Percentiles rank a stretch among this genome's conserved stretches.
phyloP scores from a whole-genome alignment of 495 filamentous ascomycete genomes.

The Polyplosphaeria fusca region DNA sequence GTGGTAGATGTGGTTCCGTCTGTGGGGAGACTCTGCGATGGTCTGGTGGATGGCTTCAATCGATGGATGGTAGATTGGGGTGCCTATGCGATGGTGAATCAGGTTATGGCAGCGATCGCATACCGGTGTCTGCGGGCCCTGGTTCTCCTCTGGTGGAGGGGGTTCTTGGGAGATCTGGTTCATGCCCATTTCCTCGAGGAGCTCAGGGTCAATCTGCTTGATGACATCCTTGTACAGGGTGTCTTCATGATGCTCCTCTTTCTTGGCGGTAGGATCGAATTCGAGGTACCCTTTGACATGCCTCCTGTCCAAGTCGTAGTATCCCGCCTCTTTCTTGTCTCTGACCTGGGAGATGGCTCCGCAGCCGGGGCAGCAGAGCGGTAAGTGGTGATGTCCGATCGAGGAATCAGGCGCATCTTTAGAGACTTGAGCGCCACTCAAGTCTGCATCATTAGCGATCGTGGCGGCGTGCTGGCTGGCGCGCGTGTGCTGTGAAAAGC shows the following conservation, averaged over 20 bases:
- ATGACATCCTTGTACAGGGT: constrained; percentile 39
- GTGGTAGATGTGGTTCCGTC: constrained; percentile 90
- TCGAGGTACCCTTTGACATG: constrained; percentile 48
- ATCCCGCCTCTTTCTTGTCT: constrained; percentile 69
- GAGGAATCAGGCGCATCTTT: neutral
- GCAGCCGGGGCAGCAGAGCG: constrained; percentile 76
- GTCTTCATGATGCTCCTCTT: constrained; percentile 29
- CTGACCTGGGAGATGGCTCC: constrained; percentile 77
- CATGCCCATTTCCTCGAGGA: constrained; percentile 26
- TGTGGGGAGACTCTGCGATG: constrained; percentile 80
- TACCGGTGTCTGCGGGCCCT: constrained; percentile 45
- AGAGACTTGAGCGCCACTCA: neutral
- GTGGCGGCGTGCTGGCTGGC: constrained; percentile 2
- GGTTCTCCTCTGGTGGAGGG: neutral
- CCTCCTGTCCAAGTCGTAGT: constrained; percentile 61
- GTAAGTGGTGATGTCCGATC: constrained; percentile 48
- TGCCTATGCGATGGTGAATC: constrained; percentile 66
- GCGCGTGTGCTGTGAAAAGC: constrained; percentile 17
- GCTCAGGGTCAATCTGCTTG: constrained; percentile 15
- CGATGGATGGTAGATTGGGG: constrained; percentile 70
- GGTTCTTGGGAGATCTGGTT: constrained; percentile 19
- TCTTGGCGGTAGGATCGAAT: constrained; percentile 22
- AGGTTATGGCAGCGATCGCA: constrained; percentile 88
- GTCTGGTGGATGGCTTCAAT: constrained; percentile 73
- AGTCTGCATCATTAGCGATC: too few species aligned